Percentiles rank a stretch among this genome's conserved stretches.
These are phyloP conservation scores for Fraxinus angustifolia DNA, from an alignment of 305 asterid genomes.

Conservation along the genomic window DNA sequence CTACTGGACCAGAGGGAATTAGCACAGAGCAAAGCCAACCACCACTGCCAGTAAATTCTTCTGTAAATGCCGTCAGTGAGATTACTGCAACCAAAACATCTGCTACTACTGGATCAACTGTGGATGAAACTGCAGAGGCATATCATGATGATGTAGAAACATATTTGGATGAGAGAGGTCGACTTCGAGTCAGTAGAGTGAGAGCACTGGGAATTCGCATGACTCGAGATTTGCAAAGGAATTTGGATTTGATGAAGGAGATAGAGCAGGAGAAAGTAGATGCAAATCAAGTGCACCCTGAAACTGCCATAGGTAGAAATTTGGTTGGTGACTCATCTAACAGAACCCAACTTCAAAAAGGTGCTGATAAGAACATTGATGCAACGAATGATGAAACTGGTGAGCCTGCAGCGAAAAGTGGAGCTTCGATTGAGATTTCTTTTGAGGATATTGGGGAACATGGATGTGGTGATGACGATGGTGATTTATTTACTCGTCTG, in stretches of 20 bases:
- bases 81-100: constrained; percentile 30
- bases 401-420: constrained; percentile 33
- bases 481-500: constrained; percentile 63
- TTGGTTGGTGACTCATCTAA: constrained; percentile 29
- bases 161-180: constrained; percentile 86
- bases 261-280: constrained; percentile 51
- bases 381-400: constrained; percentile 25
- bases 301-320: constrained; percentile 20
- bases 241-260: constrained; percentile 90
- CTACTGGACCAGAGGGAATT: constrained; percentile 58
- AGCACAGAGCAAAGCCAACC: constrained; percentile 38
- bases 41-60: constrained; percentile 31
- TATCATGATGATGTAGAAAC: constrained; percentile 75
- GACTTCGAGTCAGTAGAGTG: constrained; percentile 67
- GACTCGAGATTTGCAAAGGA: constrained; percentile 97
- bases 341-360: constrained; percentile 28
- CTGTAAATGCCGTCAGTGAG: constrained; percentile 26
- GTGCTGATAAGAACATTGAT: constrained; percentile 32
- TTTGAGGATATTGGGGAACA: constrained; percentile 52
- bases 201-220: constrained; percentile 94
- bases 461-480: constrained; percentile 44
- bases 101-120: constrained; percentile 38
- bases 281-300: constrained; percentile 22
- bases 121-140: constrained; percentile 41
- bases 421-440: constrained; percentile 68